Evolutionary conservation across 805 yeast species (phyloP).

Genomic region (Wickerhamiella spandovensis): DNA sequence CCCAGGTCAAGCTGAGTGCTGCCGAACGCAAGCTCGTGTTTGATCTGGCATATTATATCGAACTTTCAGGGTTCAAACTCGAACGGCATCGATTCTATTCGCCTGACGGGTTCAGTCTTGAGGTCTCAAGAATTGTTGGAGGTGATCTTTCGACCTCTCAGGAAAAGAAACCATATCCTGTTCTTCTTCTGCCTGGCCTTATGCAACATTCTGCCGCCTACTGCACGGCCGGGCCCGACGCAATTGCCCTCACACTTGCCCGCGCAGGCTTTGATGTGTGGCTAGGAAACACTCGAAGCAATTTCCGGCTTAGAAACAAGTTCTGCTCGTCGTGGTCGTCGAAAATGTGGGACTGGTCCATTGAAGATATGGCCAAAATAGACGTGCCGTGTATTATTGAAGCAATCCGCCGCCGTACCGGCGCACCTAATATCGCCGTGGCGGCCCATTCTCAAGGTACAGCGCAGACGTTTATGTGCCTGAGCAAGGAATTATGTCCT

Average conservation of each 20-base stretch:
- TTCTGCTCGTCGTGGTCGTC: conserved; percentile 31
- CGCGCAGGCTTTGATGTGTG: conserved; percentile 87
- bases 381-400: conserved; percentile 68
- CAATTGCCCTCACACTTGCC: conserved; percentile 52
- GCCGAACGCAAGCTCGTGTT: conserved; percentile 31
- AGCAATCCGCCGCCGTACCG: conserved; percentile 34
- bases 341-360: conserved; percentile 87
- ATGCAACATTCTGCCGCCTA: conserved; percentile 79
- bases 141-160: neutral
- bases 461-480: conserved; percentile 62
- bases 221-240: conserved; percentile 67
- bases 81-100: conserved; percentile 51
- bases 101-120: conserved; percentile 65
- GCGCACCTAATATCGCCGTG: conserved; percentile 34
- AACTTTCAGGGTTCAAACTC: conserved; percentile 44
- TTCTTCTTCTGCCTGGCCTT: conserved; percentile 73
- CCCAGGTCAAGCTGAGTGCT: conserved; percentile 18
- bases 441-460: conserved; percentile 92
- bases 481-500: conserved; percentile 32
- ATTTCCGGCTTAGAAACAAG: conserved; percentile 60
- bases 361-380: conserved; percentile 62
- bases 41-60: conserved; percentile 56
- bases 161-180: conserved; percentile 32
- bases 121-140: conserved; percentile 42
- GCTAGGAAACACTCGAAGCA: conserved; percentile 86